Base-by-base conservation (phyloP, 2,329 filamentous ascomycete species). In the Alternaria atra region DNA sequence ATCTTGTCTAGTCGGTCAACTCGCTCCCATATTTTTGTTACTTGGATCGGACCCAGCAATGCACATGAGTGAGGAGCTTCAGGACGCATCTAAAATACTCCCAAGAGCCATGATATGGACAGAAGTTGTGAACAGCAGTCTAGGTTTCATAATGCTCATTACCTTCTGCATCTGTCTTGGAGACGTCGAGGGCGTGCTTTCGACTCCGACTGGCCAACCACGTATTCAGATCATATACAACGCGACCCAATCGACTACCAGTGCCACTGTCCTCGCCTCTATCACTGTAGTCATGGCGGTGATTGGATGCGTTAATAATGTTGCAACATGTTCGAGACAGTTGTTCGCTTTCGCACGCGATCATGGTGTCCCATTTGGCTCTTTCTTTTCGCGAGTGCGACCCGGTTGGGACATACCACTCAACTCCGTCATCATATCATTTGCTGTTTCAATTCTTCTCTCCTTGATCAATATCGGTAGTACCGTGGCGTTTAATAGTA, bases 1-100 rank as follows among this genome's bases (percentile, higher is more conserved):
- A 15, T 80, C 82, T 4, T 68, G 69, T 20, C 65, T 82, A 35
- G 73, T 82, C 20, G 80, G 80, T 6, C 62, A 79, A n/a, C 67
- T 56, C 0, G 70, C 67, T 1, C 69, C 73, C 2, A 70, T 75
- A 6, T 69, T 75, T 15, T 72, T 72, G 15, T 64, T 80, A 6
- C 54, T 72, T 23, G 77, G 77, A 40, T 63, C 71, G 13, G 75
- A 79, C 51, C 67, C 73, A 2, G 71, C 71, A 9, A 68, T 71
- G 8, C 77, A 79, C 60, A 64, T 79, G 47, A 43, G 68, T 0
- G 72, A 75, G 42, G 73, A 75, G 44, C 48, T 75, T 8, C 50
- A 60, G 3, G 61, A 73, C 43, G 72, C 73, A 9, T 63, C 66
- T 2, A 57, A 44, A 27, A 58, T 48, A 1, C 37, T 73, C 12